Conservation (phyloP, 345 rosid genomes). For the Pugionium dolabratum region DNA sequence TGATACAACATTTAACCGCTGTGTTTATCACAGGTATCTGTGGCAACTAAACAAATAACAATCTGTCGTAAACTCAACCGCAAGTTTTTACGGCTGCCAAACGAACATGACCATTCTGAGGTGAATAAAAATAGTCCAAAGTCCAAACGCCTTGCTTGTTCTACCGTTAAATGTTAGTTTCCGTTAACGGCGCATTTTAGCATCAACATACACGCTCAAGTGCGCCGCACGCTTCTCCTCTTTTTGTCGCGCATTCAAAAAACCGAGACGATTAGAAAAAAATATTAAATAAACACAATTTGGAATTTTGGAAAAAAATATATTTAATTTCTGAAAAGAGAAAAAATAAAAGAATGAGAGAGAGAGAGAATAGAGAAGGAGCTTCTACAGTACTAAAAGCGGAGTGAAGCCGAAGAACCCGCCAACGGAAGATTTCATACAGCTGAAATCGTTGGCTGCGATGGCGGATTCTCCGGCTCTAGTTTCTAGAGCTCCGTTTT, state of each 20-base stretch:
- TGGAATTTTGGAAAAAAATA: not conserved
- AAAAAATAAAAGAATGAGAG: not conserved
- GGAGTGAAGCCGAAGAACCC: constrained; percentile 54
- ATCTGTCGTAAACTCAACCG: no score
- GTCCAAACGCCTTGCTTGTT: not conserved
- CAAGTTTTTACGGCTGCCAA: no score
- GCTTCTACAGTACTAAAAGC: constrained; percentile 42
- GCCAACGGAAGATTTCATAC: constrained; percentile 42
- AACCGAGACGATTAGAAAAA: constrained; percentile 33
- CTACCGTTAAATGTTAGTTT: constrained; percentile 50
- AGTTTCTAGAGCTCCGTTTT: constrained; percentile 44
- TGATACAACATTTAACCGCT: no score
- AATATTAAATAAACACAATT: constrained; percentile 19
- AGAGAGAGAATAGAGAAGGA: constrained; percentile 12
- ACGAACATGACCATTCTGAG: no score
- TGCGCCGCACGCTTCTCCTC: constrained; percentile 45
- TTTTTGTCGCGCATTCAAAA: constrained; percentile 42
- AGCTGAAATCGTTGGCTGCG: constrained; percentile 40
- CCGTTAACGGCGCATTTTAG: constrained; percentile 50
- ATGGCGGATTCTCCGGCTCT: constrained; percentile 51
- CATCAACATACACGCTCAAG: constrained; percentile 27
- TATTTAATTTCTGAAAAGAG: constrained; percentile 5
- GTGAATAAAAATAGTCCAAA: not conserved
- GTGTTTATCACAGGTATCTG: no score
- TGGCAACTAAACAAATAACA: no score